Evolutionary conservation across 306 rosid species (phyloP).

Genomic region (Vigna hirtella): DNA sequence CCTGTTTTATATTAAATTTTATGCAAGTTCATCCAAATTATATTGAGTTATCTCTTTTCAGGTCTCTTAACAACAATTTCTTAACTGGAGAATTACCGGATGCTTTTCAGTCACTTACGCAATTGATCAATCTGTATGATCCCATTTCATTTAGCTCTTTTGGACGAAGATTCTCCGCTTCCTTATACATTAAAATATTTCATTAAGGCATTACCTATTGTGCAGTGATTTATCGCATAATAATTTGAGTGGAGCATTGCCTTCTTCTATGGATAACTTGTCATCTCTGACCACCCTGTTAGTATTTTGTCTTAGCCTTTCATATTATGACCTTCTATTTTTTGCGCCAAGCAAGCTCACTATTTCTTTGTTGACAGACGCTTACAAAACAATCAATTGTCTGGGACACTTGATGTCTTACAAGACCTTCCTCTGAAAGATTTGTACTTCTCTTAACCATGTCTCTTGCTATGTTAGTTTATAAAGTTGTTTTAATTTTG

Average conservation of each 20-base stretch:
- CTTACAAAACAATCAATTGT: slow-evolving; percentile 84
- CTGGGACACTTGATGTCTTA: slow-evolving; percentile 81
- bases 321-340: slow-evolving; percentile 31
- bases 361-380: slow-evolving; percentile 63
- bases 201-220: slow-evolving; percentile 37
- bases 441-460: slow-evolving; percentile 70
- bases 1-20: slow-evolving; percentile 27
- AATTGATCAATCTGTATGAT: slow-evolving; percentile 87
- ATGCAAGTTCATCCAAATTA: slow-evolving; percentile 34
- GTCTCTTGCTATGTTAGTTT: slow-evolving; percentile 36
- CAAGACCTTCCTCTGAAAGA: slow-evolving; percentile 84
- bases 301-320: slow-evolving; percentile 59
- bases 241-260: slow-evolving; percentile 86
- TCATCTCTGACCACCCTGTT: slow-evolving; percentile 79
- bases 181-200: slow-evolving; percentile 35
- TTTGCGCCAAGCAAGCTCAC: slow-evolving; percentile 43
- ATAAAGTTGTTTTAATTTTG: not conserved
- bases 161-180: slow-evolving; percentile 37
- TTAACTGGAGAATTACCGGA: slow-evolving; percentile 90
- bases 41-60: slow-evolving; percentile 57
- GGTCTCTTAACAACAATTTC: slow-evolving; percentile 84
- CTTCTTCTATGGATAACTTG: slow-evolving; percentile 73
- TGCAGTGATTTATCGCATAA: slow-evolving; percentile 90
- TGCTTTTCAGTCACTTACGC: slow-evolving; percentile 68
- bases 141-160: slow-evolving; percentile 38